A percentile compares a stretch with the other conserved stretches of the same genome.
Conservation (phyloP, 163 green algal genomes). For the Scenedesmus sp. region DNA sequence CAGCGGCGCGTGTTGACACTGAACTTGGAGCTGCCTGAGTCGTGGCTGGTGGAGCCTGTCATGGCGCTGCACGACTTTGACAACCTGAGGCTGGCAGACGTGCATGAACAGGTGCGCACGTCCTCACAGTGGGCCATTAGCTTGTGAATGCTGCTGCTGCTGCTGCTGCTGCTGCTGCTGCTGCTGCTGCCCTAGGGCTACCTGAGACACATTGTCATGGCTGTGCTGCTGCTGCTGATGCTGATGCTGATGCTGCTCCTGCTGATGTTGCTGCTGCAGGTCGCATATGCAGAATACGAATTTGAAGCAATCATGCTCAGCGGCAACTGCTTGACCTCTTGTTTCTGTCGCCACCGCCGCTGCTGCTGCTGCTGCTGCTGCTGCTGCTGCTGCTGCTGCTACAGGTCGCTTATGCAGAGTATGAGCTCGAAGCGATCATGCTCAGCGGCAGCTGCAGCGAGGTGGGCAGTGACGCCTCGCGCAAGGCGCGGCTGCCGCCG, state of each 20-base stretch:
- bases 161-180: too few species aligned
- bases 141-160: too few species aligned
- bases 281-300: conserved; percentile 77
- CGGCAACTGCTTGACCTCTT: conserved; percentile 82
- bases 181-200: too few species aligned
- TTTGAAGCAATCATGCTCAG: conserved; percentile 89
- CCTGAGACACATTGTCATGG: too few species aligned
- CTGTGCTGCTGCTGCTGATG: too few species aligned
- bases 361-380: neutral
- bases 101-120: conserved; percentile 43
- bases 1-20: conserved; percentile 88
- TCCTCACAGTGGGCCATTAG: neutral
- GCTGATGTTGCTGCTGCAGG: neutral
- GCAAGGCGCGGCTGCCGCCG: conserved; percentile 65
- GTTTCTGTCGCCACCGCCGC: too few species aligned
- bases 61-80: conserved; percentile 88
- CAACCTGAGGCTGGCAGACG: conserved; percentile 88
- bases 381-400: neutral
- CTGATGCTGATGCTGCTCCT: neutral
- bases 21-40: conserved; percentile 93
- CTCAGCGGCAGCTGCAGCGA: conserved; percentile 87
- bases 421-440: conserved; percentile 88
- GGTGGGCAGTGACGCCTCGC: neutral
- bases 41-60: conserved; percentile 87
- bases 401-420: conserved; percentile 71